Base-by-base conservation (phyloP, 352 stramenopile species). In the Globisporangium cylindrosporum region DNA sequence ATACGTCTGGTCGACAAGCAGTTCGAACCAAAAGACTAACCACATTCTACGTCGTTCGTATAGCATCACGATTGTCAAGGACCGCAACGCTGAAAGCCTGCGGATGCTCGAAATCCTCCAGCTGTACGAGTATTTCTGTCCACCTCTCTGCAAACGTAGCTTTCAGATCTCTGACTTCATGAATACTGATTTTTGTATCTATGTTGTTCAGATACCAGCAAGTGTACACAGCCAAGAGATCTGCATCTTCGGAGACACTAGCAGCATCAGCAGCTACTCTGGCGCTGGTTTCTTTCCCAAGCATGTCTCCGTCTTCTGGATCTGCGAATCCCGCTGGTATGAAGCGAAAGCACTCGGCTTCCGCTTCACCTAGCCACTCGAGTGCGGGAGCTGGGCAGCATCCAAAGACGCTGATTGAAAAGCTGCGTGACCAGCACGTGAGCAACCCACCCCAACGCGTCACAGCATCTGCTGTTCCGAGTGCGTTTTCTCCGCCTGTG, bases 21-120 rank as follows among this genome's bases (percentile, higher is more conserved):
- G 46, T 20, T 24, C 27, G 4, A 49, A 49, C 12, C 15, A 29
- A 10, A 24, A 9, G 9, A 32, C 20, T 24, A 56, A 56, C 22
- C 49, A 15, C 12, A 15, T 56, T 18, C 49, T 29, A 56, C 22
- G 4, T 32, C 22, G 14, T 18, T 22, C 27, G 4, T 8, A 9
- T 34, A 89, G 80, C 57, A 38, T 89, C 51, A 58, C 58, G 27
- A 67, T 88, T 61, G 49, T 83, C 3, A 72, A 80, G 3, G 80
- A 92, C 66, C 74, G 62, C 58, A 92, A 92, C 51, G 68, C 76
- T 14, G 84, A 92, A 73, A 85, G 73, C 18, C 73, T 92, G 25
- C 77, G 75, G 18, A 80, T 90, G 71, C 77, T 92, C 41, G 78
- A 92, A 56, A 78, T 79, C 48, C 68, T 92, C 41, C 69, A 82